phyloP scores from a whole-genome alignment of 1,139 yeast genomes.

The Nakaseomyces kungkrabaensis region DNA sequence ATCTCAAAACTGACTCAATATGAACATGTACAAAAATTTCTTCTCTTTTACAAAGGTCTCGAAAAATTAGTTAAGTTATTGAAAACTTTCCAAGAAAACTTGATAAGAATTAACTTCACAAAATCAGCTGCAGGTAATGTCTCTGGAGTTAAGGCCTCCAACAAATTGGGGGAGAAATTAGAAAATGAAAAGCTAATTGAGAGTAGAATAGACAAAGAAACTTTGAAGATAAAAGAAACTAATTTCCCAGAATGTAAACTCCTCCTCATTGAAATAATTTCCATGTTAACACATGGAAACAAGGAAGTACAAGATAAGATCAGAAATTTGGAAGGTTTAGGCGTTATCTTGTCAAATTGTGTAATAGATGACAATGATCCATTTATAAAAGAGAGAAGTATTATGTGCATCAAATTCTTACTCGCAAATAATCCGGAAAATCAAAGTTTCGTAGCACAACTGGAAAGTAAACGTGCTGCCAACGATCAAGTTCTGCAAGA shows the following conservation, averaged over 20 bases:
- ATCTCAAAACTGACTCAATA: constrained; percentile 42
- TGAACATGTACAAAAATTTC: constrained; percentile 43
- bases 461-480: constrained; percentile 48
- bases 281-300: constrained; percentile 45
- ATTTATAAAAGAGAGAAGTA: constrained; percentile 74
- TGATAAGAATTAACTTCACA: constrained; percentile 29
- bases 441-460: constrained; percentile 59
- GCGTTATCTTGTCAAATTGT: constrained; percentile 67
- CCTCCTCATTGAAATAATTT: constrained; percentile 49
- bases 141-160: constrained; percentile 26
- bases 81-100: constrained; percentile 39
- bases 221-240: constrained; percentile 25
- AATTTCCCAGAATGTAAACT: constrained; percentile 54
- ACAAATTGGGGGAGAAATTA: constrained; percentile 24
- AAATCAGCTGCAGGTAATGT: constrained; percentile 15
- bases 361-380: constrained; percentile 84
- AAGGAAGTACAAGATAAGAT: constrained; percentile 54
- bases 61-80: constrained; percentile 38
- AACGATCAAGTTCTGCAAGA: constrained; percentile 41
- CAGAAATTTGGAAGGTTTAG: constrained; percentile 59
- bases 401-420: constrained; percentile 63
- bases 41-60: constrained; percentile 43
- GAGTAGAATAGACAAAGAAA: constrained; percentile 15
- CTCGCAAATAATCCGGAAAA: constrained; percentile 54
- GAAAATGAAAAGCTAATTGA: constrained; percentile 10